Base-by-base conservation (phyloP, 2,329 filamentous ascomycete genomes). In the Diaporthe longicolla region DNA sequence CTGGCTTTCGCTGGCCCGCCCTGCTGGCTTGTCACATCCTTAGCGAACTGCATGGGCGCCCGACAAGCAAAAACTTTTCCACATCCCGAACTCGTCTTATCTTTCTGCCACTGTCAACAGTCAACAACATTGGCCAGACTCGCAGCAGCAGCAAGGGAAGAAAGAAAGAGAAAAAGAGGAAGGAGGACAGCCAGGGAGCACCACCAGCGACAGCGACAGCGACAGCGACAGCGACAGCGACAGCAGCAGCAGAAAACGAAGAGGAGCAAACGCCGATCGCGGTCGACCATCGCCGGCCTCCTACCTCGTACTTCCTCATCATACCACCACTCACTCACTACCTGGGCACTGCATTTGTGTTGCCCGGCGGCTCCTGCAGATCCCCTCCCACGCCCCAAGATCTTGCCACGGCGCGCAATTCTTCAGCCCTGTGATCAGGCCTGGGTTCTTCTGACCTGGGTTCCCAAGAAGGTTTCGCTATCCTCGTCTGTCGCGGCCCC, bases 21-120 rank as follows among this genome's bases (percentile, higher is more conserved):
- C 55, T 59, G 55, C 55, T 58, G 59, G 43, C 45, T 61, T 29
- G 43, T 61, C 55, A 37, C 43, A 43, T 61, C 69, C 35, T 52
- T 50, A 71, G 69, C 69, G 69, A 59, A 52, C 57, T 71, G 69
- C 57, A 71, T 63, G 69, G 35, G 69, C 69, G 58, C 57, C 57
- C 57, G 69, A 52, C 48, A 37, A 40, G 54, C 55, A 63, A 71
- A 55, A 71, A 61, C 48, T 29, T 55, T 63, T 63, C 50, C 70
- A 52, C 45, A n/a, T 63, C 35, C 59, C 70, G 50, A 71, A 40
- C 17, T 37, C 45, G 70, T 71, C 63, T 54, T 40, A 68, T 68
- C 45, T 68, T 52, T 43, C n/a, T 52, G 15, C 32, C 10, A 4
- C 40, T 40, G 45, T 63, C 70, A 71, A 71, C 63, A 54, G n/a